phyloP scores from a whole-genome alignment of 768 basidiomycete genomes.

The Chalciporus piperatus region DNA sequence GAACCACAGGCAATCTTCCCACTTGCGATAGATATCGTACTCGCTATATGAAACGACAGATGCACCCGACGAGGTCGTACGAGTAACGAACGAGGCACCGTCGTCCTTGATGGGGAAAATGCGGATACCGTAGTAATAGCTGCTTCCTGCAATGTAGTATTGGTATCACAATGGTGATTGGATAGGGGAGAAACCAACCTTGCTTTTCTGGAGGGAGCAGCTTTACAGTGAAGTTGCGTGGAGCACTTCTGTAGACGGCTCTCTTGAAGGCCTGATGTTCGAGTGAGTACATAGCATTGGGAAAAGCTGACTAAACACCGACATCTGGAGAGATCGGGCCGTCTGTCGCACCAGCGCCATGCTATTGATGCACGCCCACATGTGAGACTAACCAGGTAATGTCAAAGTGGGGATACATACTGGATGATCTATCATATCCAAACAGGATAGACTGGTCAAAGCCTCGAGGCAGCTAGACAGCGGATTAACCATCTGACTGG shows the following conservation, averaged over 20 bases:
- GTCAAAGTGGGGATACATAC: constrained; percentile 11
- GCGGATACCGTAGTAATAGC: constrained; percentile 60
- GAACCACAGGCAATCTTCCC: constrained; percentile 82
- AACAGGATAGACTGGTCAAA: neutral
- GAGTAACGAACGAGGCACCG: constrained; percentile 25
- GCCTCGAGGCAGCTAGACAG: neutral
- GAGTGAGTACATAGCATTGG: neutral
- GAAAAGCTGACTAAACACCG: constrained; percentile 7
- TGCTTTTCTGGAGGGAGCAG: constrained; percentile 58
- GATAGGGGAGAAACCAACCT: constrained; percentile 35
- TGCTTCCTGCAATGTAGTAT: constrained; percentile 39
- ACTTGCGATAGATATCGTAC: constrained; percentile 75
- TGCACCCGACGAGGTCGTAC: constrained; percentile 32
- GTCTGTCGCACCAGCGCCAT: neutral
- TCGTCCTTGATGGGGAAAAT: constrained; percentile 44
- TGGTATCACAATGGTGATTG: neutral
- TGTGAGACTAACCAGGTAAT: neutral
- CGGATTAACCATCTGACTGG: constrained; percentile 5
- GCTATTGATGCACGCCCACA: constrained; percentile 6
- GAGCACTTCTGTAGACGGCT: constrained; percentile 58
- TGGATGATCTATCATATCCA: constrained; percentile 3
- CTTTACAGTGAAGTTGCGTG: constrained; percentile 56
- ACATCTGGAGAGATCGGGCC: constrained; percentile 26
- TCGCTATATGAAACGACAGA: constrained; percentile 39
- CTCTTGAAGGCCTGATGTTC: constrained; percentile 53